Conservation (phyloP, 192 early-diverging fungal genomes). For the Coemansia sp. region DNA sequence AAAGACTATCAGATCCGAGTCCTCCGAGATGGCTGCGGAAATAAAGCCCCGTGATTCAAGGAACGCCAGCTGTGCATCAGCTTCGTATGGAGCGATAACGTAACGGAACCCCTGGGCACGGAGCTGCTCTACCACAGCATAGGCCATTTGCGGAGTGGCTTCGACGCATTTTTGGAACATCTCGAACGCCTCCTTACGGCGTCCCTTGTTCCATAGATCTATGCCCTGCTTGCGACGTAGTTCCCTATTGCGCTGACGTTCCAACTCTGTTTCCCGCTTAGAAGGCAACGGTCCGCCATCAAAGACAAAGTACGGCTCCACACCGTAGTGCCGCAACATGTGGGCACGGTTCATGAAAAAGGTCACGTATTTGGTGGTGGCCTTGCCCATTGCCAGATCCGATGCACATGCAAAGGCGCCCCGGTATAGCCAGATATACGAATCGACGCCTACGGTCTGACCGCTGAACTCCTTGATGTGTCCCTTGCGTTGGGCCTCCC, state of each 20-base stretch:
- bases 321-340: constrained; percentile 69
- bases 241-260: constrained; percentile 58
- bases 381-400: constrained; percentile 69
- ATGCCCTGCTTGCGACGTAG: constrained; percentile 60
- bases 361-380: constrained; percentile 78
- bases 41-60: constrained; percentile 68
- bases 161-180: constrained; percentile 74
- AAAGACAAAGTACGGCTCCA: constrained; percentile 89
- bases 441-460: constrained; percentile 81
- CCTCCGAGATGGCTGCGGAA: constrained; percentile 85
- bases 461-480: constrained; percentile 74
- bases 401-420: constrained; percentile 83
- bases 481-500: constrained; percentile 66
- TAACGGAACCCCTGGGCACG: constrained; percentile 64
- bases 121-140: constrained; percentile 68
- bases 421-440: constrained; percentile 94
- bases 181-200: constrained; percentile 67
- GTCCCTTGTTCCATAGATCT: constrained; percentile 56
- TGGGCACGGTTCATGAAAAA: constrained; percentile 77
- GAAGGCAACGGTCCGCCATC: constrained; percentile 90
- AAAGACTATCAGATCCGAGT: constrained; percentile 94
- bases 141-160: constrained; percentile 84
- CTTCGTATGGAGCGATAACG: constrained; percentile 95
- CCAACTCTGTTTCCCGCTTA: constrained; percentile 73
- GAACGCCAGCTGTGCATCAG: constrained; percentile 92